Percentiles rank a stretch among this genome's conserved stretches.
Conservation (phyloP, 1,284 basidiomycete species). For the Rhodotorula sp. region DNA sequence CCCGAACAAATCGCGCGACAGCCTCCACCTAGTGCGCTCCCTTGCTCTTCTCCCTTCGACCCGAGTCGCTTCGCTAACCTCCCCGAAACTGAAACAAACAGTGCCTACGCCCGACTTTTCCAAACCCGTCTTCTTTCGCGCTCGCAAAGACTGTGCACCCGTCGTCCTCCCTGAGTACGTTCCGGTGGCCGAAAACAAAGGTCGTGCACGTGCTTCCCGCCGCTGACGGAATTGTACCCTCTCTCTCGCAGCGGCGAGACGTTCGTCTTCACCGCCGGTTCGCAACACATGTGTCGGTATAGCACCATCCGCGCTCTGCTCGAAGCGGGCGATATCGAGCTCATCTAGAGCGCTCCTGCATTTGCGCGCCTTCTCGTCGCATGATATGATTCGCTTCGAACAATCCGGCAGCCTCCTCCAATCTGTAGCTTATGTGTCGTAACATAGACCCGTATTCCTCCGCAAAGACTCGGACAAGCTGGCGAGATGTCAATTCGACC, state of each 20-base stretch:
- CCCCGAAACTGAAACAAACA: not conserved
- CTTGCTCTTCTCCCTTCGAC: not conserved
- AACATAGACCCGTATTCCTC: too few species aligned
- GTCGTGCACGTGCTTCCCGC: too few species aligned
- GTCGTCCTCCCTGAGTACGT: too few species aligned
- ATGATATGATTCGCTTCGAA: too few species aligned
- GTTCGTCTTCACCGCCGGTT: conserved; percentile 21
- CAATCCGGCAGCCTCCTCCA: too few species aligned
- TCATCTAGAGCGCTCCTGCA: conserved; percentile 15
- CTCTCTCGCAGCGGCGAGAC: conserved; percentile 23
- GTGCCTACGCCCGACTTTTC: conserved; percentile 31
- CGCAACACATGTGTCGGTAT: conserved; percentile 41
- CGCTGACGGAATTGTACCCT: not conserved
- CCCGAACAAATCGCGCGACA: conserved; percentile 22
- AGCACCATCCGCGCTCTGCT: conserved; percentile 32
- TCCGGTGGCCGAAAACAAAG: too few species aligned
- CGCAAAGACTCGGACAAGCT: too few species aligned
- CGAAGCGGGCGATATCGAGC: conserved; percentile 25
- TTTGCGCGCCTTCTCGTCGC: too few species aligned
- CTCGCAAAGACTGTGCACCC: conserved; percentile 25
- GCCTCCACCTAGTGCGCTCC: conserved; percentile 21
- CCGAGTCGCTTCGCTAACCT: not conserved
- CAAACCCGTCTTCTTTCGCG: conserved; percentile 34
- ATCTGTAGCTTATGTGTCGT: too few species aligned
- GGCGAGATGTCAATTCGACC: too few species aligned